Evolutionary conservation across 768 basidiomycete genomes (phyloP), one percentile per base, ranked within the genome.

Genomic region (Suillus cothurnatus): DNA sequence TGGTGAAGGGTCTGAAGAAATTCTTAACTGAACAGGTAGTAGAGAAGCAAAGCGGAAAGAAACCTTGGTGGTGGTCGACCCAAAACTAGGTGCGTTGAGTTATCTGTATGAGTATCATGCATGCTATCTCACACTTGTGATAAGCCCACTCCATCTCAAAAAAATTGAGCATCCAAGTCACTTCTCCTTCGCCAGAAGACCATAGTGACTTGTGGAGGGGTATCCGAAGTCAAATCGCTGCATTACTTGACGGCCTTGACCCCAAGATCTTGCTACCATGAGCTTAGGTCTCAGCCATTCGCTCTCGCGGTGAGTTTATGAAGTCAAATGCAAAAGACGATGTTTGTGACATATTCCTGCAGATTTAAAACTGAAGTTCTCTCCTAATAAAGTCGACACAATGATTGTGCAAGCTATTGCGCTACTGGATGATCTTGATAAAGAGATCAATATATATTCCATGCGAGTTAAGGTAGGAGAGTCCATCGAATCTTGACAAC

Each of bases 361-460:
- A 97, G 96, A 66, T 99, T 97, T 83, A 99, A 99, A 99, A 84
- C 86, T 99, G 71, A 99, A 99, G 80, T 99, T 99, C 80, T 99
- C 97, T 9, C 97, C 97, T 8, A 97, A 99, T 82, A 99, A 99
- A 80, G 96, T 99, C 56, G 97, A 99, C 75, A 98, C 96, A 9
- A 99, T 99, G 97, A 92, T 99, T 65, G 92, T 99, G 21, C 97
- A 99, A 80, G 97, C 97, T 8, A 98, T 99, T 73, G 97, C 96
- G 8, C 84, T 99, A 32, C 86, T 99, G 62, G 97, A 99, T 72
- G 97, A 99, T 75, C 84, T 99, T 28, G 97, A 99, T 89, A 99
- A 99, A 81, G 97, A 99, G 80, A 93, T 99, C 76, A 99, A 99
- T 81, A 97, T 99, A 61, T 99, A 99, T 75, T 87, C 96, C 17